Conservation (phyloP, 169 alveolate species). For the Besnoitia besnoiti region DNA sequence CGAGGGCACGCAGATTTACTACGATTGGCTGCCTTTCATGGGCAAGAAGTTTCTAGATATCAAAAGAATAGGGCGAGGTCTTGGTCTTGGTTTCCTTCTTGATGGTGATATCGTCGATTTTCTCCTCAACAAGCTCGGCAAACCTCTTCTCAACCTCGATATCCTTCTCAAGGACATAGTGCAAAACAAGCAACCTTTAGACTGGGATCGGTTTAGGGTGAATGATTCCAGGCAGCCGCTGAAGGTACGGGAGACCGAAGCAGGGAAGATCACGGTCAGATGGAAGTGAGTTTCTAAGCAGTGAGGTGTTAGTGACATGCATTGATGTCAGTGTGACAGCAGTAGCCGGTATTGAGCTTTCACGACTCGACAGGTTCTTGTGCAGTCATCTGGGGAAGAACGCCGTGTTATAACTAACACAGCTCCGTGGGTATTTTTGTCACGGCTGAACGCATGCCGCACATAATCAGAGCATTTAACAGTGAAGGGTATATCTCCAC, state of each 20-base stretch:
- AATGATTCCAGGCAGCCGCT: constrained; percentile 65
- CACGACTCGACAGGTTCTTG: too few species aligned
- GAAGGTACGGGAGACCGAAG: constrained; percentile 54
- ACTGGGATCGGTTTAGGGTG: constrained; percentile 49
- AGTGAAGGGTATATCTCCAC: too few species aligned
- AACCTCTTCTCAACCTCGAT: constrained; percentile 61
- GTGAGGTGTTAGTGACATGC: too few species aligned
- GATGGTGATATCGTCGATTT: constrained; percentile 52
- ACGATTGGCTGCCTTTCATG: constrained; percentile 63
- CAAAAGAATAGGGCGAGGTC: constrained; percentile 39
- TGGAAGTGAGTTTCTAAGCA: too few species aligned
- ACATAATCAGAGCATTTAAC: too few species aligned
- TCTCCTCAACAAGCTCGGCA: constrained; percentile 47
- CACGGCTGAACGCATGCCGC: too few species aligned
- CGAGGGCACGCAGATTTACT: constrained; percentile 63
- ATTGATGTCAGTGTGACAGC: too few species aligned
- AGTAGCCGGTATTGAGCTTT: too few species aligned
- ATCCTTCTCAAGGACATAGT: constrained; percentile 55
- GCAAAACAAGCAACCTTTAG: constrained; percentile 59
- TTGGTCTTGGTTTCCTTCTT: constrained; percentile 63
- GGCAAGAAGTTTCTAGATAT: constrained; percentile 41
- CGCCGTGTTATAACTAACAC: too few species aligned
- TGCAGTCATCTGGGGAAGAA: too few species aligned
- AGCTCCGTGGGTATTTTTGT: too few species aligned
- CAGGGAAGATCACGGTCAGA: too few species aligned